A percentile compares a stretch with the other conserved stretches of the same genome.
Evolutionary conservation across 2,329 filamentous ascomycete genomes (phyloP).

Genomic region (Botrytis elliptica): DNA sequence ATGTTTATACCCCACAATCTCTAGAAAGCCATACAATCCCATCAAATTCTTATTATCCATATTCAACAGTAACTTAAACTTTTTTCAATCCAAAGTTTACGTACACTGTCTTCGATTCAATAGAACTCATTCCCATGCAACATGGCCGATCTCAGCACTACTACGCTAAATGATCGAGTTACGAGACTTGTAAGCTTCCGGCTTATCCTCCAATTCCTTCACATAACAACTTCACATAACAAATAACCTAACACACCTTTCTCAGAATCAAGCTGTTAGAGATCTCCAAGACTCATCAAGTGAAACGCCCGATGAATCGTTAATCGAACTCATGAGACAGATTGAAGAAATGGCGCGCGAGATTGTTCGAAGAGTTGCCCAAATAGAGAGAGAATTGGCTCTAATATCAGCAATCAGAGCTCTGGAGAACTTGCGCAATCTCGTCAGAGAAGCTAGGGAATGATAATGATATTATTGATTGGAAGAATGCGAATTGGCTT

Average conservation of each 20-base stretch:
- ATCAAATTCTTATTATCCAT: not conserved
- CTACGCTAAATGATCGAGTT: not conserved
- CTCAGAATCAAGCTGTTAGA: not conserved
- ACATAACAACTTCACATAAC: not conserved
- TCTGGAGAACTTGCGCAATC: not conserved
- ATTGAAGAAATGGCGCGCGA: not conserved
- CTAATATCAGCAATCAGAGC: not conserved
- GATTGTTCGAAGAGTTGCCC: not conserved
- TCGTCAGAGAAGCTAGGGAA: not conserved
- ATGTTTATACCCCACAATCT: not conserved
- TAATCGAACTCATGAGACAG: not conserved
- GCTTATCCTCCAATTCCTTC: accelerated
- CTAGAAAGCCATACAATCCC: not conserved
- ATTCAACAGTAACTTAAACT: not conserved
- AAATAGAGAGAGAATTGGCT: not conserved
- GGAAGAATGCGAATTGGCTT: not conserved
- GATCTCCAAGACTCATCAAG: not conserved
- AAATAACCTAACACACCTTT: not conserved
- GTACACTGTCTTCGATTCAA: too few relatives aligned
- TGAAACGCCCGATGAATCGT: not conserved
- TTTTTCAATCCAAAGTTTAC: too few relatives aligned
- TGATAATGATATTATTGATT: not conserved
- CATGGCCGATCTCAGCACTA: not conserved
- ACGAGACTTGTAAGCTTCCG: not conserved
- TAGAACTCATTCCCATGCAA: not conserved